These are phyloP conservation scores for Amanita exitialis DNA, from an alignment of 768 basidiomycete genomes.

Conservation along the genomic window DNA sequence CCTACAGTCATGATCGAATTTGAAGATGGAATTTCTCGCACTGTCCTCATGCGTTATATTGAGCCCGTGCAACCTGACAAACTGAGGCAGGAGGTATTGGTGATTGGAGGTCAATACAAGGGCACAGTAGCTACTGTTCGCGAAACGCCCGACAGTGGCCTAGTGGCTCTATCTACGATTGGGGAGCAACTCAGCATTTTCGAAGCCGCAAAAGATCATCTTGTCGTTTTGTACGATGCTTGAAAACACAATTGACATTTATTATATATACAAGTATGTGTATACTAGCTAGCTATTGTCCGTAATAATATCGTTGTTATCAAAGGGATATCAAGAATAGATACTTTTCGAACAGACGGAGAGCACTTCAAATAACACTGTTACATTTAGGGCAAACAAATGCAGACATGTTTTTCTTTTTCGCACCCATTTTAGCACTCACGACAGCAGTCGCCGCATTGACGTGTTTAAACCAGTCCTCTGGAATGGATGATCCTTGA, in stretches of 20 bases:
- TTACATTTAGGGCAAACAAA: conserved; percentile 33
- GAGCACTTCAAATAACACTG: conserved; percentile 27
- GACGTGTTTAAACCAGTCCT: conserved; percentile 28
- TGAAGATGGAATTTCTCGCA: conserved; percentile 18
- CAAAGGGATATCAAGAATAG: neutral
- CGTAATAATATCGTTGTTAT: neutral
- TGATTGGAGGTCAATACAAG: conserved; percentile 31
- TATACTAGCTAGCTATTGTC: neutral
- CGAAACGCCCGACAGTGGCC: conserved; percentile 22
- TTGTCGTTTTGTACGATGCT: conserved; percentile 22
- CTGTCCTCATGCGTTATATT: conserved; percentile 20
- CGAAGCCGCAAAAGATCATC: conserved; percentile 22
- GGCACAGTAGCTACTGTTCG: conserved; percentile 37
- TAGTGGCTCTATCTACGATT: conserved; percentile 26
- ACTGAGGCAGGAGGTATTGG: conserved; percentile 38
- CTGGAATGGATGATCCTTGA: conserved; percentile 20
- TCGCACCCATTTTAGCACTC: conserved; percentile 11
- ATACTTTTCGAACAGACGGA: neutral
- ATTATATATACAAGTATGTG: neutral
- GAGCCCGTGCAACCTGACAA: conserved; percentile 17
- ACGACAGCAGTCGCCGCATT: conserved; percentile 11
- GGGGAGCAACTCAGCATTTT: conserved; percentile 21
- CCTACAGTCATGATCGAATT: conserved; percentile 25
- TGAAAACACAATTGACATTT: neutral
- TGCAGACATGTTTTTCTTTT: conserved; percentile 15